Evolutionary conservation across 768 basidiomycete species (phyloP), one percentile per base, ranked within the genome.

Genomic region (Pleurotus cornucopiae): DNA sequence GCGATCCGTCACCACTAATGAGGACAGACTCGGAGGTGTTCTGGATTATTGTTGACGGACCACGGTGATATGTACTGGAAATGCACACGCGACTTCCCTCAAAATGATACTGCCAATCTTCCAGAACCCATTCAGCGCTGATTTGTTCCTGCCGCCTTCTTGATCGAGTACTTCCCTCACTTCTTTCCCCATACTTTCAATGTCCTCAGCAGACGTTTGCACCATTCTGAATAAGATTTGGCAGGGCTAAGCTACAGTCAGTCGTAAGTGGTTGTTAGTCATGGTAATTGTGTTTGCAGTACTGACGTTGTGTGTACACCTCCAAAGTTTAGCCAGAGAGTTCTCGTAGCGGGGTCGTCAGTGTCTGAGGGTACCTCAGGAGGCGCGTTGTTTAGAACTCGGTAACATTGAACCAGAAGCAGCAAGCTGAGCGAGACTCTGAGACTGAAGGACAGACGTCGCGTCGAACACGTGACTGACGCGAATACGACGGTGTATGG

Each of bases 111-210:
- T 58, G 16, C 46, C 51, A 9, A 58, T 20, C 25, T 58, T 58
- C 7, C 51, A 18, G 20, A 46, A 58, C 34, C n/a, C 34, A 16
- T 43, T 14, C 6, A 58, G 16, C 6, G 52, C 20, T 4, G 26
- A 43, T 38, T 58, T 54, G 45, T 46, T 58, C 57, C 57, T 54
- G 26, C 57, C 57, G 18, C 51, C 57, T 45, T 58, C 44, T 21
- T 44, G 12, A 12, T 13, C 43, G 11, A 58, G n/a, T 12, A 39
- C 37, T 9, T 54, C 25, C 6, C 12, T 26, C 3, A 54, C 25
- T 41, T 54, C 57, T 4, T 6, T 13, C 23, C 57, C 3, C 30
- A 58, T 54, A 11, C 52, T 46, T 2, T 58, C 57, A 20, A 26
- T 4, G 13, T 58, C 41, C 13, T 41, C 21, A 21, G 41, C 2